These are phyloP conservation scores for Caryopteris hybrid DNA, from an alignment of 305 asterid species.

Conservation along the genomic window DNA sequence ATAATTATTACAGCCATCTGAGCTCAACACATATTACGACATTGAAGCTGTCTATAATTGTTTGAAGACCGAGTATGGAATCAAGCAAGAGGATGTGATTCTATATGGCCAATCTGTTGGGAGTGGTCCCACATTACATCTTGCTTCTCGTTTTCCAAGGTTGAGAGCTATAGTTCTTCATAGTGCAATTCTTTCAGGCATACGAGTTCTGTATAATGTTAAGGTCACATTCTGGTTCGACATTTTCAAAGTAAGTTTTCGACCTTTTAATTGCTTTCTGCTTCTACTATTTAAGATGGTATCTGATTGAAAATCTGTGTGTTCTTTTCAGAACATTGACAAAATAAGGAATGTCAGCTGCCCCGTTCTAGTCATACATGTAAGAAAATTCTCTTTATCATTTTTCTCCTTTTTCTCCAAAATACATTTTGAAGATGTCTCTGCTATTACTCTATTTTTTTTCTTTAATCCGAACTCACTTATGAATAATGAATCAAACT, in stretches of 20 bases:
- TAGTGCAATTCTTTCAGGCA: conserved; percentile 98
- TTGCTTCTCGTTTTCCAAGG: conserved; percentile 74
- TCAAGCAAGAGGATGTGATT: conserved; percentile 90
- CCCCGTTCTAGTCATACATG: conserved; percentile 96
- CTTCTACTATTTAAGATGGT: background rate
- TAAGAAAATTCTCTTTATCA: conserved; percentile 38
- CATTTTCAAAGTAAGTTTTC: conserved; percentile 74
- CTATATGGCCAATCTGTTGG: conserved; percentile 97
- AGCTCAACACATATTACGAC: conserved; percentile 87
- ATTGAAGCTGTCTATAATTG: conserved; percentile 90
- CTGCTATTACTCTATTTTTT: no score
- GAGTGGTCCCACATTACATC: conserved; percentile 92
- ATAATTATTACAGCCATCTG: conserved; percentile 75
- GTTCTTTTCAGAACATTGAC: conserved; percentile 78
- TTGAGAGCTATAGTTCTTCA: conserved; percentile 91
- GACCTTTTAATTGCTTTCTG: background rate
- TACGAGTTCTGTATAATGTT: conserved; percentile 87
- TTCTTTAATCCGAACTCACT: background rate
- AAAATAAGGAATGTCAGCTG: conserved; percentile 84
- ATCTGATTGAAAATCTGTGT: conserved; percentile 17
- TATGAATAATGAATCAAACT: background rate
- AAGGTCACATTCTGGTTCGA: conserved; percentile 99
- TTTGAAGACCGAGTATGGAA: conserved; percentile 71
- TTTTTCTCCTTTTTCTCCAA: background rate
- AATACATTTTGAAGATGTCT: background rate